Base-by-base conservation (phyloP, 1,284 basidiomycete genomes). In the Mrakiaceae sp. region DNA sequence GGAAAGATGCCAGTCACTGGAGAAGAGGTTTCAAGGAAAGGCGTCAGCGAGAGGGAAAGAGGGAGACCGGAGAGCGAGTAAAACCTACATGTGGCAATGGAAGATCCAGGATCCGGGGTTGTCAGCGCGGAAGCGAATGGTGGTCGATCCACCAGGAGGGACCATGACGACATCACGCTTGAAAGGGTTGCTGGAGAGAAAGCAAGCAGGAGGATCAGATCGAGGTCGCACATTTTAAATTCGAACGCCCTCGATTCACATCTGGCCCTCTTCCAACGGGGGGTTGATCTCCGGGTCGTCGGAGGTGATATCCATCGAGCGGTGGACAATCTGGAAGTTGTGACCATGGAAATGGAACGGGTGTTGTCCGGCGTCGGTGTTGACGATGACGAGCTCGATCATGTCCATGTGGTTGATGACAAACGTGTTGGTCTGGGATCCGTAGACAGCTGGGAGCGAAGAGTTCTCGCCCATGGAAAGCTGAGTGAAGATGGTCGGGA, bases 241-340 rank as follows among this genome's bases (percentile, higher is more conserved):
- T 5, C 14, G 39, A 49, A 27, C 27, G 27, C 27, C 27, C 3
- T 5, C 63, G 60, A 70, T 44, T 43, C 11, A 58, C 57, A 40
- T 73, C 72, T 89, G 86, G 6, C 81, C 83, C 74, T 90, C 86
- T 58, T 83, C 78, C 63, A 88, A 76, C 0, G 88, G 85, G 14
- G 92, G 93, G 78, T 96, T 96, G 66, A 92, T 78, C 3, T 77
- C 71, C 0, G 87, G 82, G 74, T 97, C 88, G 70, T 81, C 76
- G 0, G 90, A 91, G 0, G 84, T 84, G 69, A 87, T 88, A 74
- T 95, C 83, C 63, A 79, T 71, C 0, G 84, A 81, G 64, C 87
- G 86, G 68, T 83, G 78, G 55, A 93, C 84, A 69, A 95, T 81
- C 78, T 54, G 55, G 63, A 67, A 60, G 51, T 56, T 61, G 55